Evolutionary conservation across 208 protist genomes (phyloP).

Genomic region (Leptomonas pyrrhocoris): DNA sequence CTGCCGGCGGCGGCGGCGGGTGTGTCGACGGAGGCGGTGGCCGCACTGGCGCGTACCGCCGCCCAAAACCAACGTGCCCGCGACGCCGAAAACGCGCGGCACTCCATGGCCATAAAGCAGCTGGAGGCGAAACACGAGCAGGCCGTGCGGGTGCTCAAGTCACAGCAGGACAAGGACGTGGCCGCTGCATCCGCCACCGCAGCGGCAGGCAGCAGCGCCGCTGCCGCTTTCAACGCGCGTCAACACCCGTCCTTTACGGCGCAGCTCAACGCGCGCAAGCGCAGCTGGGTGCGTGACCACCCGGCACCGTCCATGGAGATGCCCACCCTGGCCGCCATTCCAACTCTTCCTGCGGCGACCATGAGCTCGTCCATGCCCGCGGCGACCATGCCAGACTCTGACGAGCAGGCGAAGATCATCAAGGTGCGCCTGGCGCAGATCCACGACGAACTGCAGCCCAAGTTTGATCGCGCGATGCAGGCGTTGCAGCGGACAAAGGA

Average conservation of each 20-base stretch:
- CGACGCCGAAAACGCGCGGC: conserved; percentile 40
- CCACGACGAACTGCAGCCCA: conserved; percentile 17
- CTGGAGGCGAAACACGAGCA: conserved; percentile 60
- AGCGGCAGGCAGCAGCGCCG: not conserved
- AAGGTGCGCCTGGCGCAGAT: conserved; percentile 26
- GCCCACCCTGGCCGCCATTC: conserved; percentile 37
- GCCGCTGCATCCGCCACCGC: not conserved
- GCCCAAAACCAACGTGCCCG: conserved; percentile 35
- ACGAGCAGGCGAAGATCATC: conserved; percentile 45
- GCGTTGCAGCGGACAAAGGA: conserved; percentile 22
- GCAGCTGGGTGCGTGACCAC: conserved; percentile 50
- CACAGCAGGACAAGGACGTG: conserved; percentile 43
- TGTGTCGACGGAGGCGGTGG: conserved; percentile 31
- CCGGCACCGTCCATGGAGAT: conserved; percentile 38
- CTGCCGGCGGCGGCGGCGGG: conserved; percentile 5
- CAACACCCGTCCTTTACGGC: conserved; percentile 36
- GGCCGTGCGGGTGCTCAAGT: conserved; percentile 41
- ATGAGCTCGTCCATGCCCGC: conserved; percentile 35
- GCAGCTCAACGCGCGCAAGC: conserved; percentile 40
- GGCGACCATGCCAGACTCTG: conserved; percentile 31
- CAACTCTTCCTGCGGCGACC: conserved; percentile 29
- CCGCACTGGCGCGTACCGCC: conserved; percentile 24
- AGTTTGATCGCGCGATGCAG: conserved; percentile 27
- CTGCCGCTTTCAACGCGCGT: conserved; percentile 40
- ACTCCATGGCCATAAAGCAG: conserved; percentile 44